Evolutionary conservation across 495 filamentous ascomycete species (phyloP), one percentile per base, ranked within the genome.

Genomic region (Penicillium tannophilum): DNA sequence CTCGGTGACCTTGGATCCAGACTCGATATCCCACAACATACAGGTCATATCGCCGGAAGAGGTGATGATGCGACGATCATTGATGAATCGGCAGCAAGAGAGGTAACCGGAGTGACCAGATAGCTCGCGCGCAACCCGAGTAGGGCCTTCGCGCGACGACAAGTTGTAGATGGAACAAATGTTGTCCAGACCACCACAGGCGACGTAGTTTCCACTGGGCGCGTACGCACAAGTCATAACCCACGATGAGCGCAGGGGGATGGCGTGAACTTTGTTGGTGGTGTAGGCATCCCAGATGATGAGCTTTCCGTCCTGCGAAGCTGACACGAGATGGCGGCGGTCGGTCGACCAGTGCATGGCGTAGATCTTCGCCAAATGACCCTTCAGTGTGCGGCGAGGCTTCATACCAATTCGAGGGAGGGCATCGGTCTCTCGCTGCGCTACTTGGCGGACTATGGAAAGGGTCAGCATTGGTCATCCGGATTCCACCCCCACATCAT

Each of bases 211-310:
- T 19, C 94, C 94, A 72, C 92, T 97, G 12, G 94, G 94, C 66
- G 95, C 93, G 74, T 98, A 98, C 64, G 94, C 94, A 83, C 94
- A 98, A 64, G 93, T 98, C 94, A 98, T 98, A 71, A 98, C 94
- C 94, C 94, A 98, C 24, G 94, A 98, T 7, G 94, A 98, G 52
- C 94, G 86, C 46, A 98, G 81, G n/a, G 94, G 94, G 63, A 98
- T 98, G 72, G 94, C 94, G 79, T 98, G 94, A 31, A 98, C 94
- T 72, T 98, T 98, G 80, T 98, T 98, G 57, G 94, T 98, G 57
- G 94, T 98, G 82, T 98, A 98, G 43, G 94, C 94, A 76, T 98
- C 94, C 94, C 94, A 98, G 68, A 98, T 98, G 75, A 98, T 98
- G 62, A 98, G 87, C 82, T 98, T 98, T 72, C 94, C 94, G 70